Evolutionary conservation across 306 rosid species (phyloP).

Genomic region (Urtica urens): DNA sequence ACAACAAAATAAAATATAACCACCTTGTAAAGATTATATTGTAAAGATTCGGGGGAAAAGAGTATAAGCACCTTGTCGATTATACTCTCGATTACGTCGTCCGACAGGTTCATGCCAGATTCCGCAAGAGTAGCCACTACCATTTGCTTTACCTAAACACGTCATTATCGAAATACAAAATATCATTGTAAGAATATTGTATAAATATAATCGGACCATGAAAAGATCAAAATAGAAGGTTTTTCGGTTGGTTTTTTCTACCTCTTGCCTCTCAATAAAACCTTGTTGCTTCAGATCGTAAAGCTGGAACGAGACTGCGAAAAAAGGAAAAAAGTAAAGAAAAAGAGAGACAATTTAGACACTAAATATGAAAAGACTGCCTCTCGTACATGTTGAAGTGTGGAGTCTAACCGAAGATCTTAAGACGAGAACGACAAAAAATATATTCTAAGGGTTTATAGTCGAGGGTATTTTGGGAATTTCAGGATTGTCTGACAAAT

Average conservation of each 20-base stretch:
- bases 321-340: not conserved
- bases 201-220: conserved; percentile 3
- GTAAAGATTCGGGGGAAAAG: conserved; percentile 9
- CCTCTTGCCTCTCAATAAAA: conserved; percentile 96
- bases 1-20: not conserved
- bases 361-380: not conserved
- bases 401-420: too few relatives aligned
- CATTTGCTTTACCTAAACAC: conserved; percentile 90
- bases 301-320: conserved; percentile 91
- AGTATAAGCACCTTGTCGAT: conserved; percentile 93
- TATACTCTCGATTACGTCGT: conserved; percentile 93
- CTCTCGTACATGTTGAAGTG: not conserved
- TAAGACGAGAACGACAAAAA: too few relatives aligned
- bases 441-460: too few relatives aligned
- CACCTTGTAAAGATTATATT: not conserved
- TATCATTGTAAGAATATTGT: conserved; percentile 1
- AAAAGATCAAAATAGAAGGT: not conserved
- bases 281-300: conserved; percentile 99
- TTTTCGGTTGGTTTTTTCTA: too few relatives aligned
- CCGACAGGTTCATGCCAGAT: conserved; percentile 98
- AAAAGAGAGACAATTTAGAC: not conserved
- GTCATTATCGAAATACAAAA: too few relatives aligned
- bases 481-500: too few relatives aligned
- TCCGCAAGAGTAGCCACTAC: conserved; percentile 98
- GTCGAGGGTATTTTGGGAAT: too few relatives aligned